Base-by-base conservation (phyloP, 2,329 filamentous ascomycete genomes). In the Phoma sp. region DNA sequence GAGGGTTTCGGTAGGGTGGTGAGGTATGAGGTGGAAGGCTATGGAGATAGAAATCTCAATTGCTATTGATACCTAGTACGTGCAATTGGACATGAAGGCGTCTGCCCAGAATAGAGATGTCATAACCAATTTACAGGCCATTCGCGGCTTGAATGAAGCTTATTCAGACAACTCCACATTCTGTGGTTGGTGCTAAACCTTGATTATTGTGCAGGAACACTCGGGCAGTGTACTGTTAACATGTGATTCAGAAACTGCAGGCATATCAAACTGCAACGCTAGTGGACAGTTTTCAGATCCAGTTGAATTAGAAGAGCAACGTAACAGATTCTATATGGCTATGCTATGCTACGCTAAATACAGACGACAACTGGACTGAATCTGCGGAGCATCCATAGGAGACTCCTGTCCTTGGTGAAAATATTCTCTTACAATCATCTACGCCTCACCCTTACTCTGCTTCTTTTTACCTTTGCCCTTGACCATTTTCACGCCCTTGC, bases 401-500 rank as follows among this genome's bases (percentile, higher is more conserved):
- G 23, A 25, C 23, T 25, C 23, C 23, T 5, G 23, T 9, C 23
- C 9, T 25, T 25, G 5, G 5, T 25, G 5, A 25, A 25, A 9
- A 9, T 5, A 5, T 25, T 5, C 23, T 5, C 9, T 25, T 25
- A 5, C 23, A 9, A 25, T 9, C 26, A 28, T n/a, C 29, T 51
- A 45, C 5, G 33, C 40, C 34, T 52, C 15, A 7, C 21, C 39
- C 30, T 61, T 54, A 2, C 33, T 45, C 36, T 56, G 49, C 40
- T 59, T 53, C 51, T 59, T 59, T 36, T 54, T 54, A 14, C 47
- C 49, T 36, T 52, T 51, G 10, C 57, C 56, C 48, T 65, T 65
- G 14, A 64, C 29, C 18, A 38, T 65, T 10, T 53, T 49, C 9
- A 61, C 59, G 9, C 33, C 47, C 38, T 59, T 78, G 2, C 79